Conservation (phyloP, 371 early-diverging fungal species). For the Mucor irregularis region DNA sequence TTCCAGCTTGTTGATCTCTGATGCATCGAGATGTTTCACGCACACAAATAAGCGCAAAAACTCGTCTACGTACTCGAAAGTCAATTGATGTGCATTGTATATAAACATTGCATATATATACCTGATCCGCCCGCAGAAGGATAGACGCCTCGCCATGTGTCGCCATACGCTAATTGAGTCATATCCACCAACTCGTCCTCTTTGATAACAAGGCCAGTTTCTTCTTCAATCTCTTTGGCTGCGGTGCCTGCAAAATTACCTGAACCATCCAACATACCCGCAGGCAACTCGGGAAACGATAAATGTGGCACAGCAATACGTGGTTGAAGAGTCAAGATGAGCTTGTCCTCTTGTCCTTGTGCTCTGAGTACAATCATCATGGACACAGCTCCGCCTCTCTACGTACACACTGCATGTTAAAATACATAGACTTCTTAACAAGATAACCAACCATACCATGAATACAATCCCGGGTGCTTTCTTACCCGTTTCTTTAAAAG, state of each 20-base stretch:
- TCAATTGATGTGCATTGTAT: too few species aligned
- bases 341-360: slow-evolving; percentile 36
- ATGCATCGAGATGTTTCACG: slow-evolving; percentile 54
- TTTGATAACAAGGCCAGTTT: slow-evolving; percentile 64
- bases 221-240: slow-evolving; percentile 69
- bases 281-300: slow-evolving; percentile 74
- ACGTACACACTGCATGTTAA: background rate
- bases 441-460: slow-evolving; percentile 47
- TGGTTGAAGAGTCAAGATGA: slow-evolving; percentile 76
- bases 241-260: slow-evolving; percentile 73
- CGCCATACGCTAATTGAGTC: slow-evolving; percentile 56
- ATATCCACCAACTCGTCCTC: slow-evolving; percentile 69
- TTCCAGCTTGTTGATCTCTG: slow-evolving; percentile 58
- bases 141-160: slow-evolving; percentile 63
- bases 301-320: slow-evolving; percentile 69
- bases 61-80: slow-evolving; percentile 64
- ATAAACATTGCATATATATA: slow-evolving; percentile 19
- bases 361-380: slow-evolving; percentile 66
- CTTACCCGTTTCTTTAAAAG: slow-evolving; percentile 47
- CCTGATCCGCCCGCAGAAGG: slow-evolving; percentile 80
- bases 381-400: slow-evolving; percentile 80
- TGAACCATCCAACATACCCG: slow-evolving; percentile 85
- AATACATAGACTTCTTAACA: background rate
- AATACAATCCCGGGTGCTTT: slow-evolving; percentile 78
- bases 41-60: slow-evolving; percentile 71